Evolutionary conservation across 2,329 filamentous ascomycete genomes (phyloP).

Genomic region (Seiridium unicorne): DNA sequence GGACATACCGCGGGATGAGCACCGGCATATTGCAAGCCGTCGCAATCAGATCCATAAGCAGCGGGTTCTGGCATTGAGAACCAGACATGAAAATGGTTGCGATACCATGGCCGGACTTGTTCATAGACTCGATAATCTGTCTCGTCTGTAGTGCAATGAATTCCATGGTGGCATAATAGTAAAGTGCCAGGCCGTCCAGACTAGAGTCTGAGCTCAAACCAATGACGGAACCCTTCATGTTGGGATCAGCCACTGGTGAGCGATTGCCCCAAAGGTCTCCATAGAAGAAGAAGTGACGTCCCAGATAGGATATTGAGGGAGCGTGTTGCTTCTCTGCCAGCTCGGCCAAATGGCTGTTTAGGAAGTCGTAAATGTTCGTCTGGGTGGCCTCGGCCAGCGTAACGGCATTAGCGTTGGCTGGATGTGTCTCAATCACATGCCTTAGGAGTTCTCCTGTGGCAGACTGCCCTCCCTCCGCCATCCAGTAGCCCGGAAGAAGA

Average conservation of each 20-base stretch:
- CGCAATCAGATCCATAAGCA: constrained; percentile 88
- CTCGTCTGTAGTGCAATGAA: constrained; percentile 97
- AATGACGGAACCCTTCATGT: constrained; percentile 88
- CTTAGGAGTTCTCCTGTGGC: constrained; percentile 93
- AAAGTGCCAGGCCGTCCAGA: constrained; percentile 80
- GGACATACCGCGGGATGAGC: constrained; percentile 87
- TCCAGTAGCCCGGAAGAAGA: constrained; percentile 87
- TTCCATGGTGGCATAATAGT: constrained; percentile 96
- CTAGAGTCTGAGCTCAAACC: constrained; percentile 85
- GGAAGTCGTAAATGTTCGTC: constrained; percentile 90
- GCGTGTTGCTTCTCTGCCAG: constrained; percentile 63
- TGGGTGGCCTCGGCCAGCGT: constrained; percentile 79
- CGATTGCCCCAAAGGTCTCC: constrained; percentile 97
- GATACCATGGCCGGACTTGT: constrained; percentile 82
- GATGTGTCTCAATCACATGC: constrained; percentile 92
- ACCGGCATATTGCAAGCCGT: constrained; percentile 91
- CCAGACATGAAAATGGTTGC: constrained; percentile 98
- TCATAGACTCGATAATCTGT: constrained; percentile 95
- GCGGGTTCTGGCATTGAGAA: constrained; percentile 92
- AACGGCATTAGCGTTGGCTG: constrained; percentile 78
- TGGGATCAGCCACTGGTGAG: constrained; percentile 86
- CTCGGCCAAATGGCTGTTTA: constrained; percentile 82
- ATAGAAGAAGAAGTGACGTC: constrained; percentile 97
- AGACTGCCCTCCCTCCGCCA: constrained; percentile 95
- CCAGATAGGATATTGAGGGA: constrained; percentile 80